A percentile compares a stretch with the other conserved stretches of the same genome.
Conservation (phyloP, 768 basidiomycete genomes). For the Candolleomyces eurysporus region DNA sequence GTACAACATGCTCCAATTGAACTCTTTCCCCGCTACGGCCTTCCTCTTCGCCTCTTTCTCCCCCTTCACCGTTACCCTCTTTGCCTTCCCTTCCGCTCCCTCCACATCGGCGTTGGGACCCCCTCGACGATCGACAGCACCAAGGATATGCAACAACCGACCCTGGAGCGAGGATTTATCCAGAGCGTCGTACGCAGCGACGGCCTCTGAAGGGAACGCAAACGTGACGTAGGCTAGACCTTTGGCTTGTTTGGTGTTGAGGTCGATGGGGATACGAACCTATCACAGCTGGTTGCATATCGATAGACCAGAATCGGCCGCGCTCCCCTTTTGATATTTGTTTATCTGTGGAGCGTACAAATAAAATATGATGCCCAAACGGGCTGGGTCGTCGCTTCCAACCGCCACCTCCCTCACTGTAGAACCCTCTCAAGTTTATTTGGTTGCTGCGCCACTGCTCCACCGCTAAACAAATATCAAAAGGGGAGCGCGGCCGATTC, state of each 20-base stretch:
- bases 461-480: no score
- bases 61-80: constrained; percentile 55
- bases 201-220: constrained; percentile 35
- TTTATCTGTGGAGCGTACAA: no score
- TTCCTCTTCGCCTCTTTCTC: constrained; percentile 65
- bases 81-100: constrained; percentile 34
- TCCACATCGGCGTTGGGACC: constrained; percentile 33
- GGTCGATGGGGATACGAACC: constrained; percentile 51
- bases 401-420: no score
- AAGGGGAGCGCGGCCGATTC: no score
- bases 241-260: constrained; percentile 43
- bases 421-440: no score
- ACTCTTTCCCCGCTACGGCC: constrained; percentile 68
- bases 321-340: no score
- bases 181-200: constrained; percentile 72
- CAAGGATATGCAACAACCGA: constrained; percentile 85
- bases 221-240: constrained; percentile 54
- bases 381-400: no score
- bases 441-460: no score
- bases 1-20: constrained; percentile 92
- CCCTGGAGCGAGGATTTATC: constrained; percentile 91
- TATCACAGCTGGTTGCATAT: no score
- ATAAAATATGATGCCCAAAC: no score
- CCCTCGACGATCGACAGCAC: constrained; percentile 68
- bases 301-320: no score